phyloP scores from a whole-genome alignment of 192 early-diverging fungal species.

The Pilobolus umbonatus region DNA sequence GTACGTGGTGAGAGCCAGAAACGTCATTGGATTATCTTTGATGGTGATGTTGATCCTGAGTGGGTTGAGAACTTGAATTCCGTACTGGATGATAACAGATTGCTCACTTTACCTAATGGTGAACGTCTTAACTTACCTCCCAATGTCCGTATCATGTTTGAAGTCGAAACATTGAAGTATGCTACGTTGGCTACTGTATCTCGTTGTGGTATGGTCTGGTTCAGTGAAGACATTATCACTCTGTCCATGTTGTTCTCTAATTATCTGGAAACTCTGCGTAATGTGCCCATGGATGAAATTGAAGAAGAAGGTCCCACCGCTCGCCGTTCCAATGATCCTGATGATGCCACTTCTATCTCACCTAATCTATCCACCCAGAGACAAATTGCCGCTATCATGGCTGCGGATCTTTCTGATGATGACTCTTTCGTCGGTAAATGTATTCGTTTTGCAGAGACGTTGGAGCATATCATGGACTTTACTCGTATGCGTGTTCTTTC shows the following conservation, averaged over 20 bases:
- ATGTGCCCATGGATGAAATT: constrained; percentile 71
- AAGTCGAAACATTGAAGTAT: constrained; percentile 97
- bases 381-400: constrained; percentile 66
- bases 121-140: constrained; percentile 92
- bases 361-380: constrained; percentile 71
- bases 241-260: constrained; percentile 73
- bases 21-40: constrained; percentile 99
- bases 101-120: constrained; percentile 97
- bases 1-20: constrained; percentile 91
- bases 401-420: constrained; percentile 64
- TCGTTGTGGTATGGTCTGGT: constrained; percentile 99
- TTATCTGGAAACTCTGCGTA: constrained; percentile 77
- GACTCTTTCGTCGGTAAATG: constrained; percentile 67
- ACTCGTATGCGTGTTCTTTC: constrained; percentile 76
- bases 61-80: constrained; percentile 99
- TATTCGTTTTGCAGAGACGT: constrained; percentile 57
- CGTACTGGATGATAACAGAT: constrained; percentile 96
- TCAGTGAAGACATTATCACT: constrained; percentile 85
- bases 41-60: constrained; percentile 99
- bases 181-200: constrained; percentile 97
- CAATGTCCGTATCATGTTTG: constrained; percentile 98
- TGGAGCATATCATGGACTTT: constrained; percentile 99
- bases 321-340: constrained; percentile 32
- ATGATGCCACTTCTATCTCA: constrained; percentile 41
- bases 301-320: constrained; percentile 59